Percentiles rank a stretch among this genome's conserved stretches.
These are phyloP conservation scores for Metschnikowia peoriensis DNA, from an alignment of 805 yeast species.

Conservation along the genomic window DNA sequence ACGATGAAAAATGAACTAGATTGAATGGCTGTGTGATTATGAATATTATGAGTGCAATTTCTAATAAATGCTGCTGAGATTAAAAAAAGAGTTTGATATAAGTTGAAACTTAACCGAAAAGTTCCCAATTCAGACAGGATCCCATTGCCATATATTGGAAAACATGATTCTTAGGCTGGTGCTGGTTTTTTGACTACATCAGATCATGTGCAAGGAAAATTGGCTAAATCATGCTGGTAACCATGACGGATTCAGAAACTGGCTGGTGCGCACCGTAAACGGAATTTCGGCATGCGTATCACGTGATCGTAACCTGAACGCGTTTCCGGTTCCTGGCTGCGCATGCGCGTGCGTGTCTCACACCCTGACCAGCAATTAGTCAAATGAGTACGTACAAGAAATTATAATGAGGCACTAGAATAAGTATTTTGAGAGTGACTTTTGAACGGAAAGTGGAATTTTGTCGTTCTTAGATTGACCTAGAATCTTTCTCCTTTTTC, in stretches of 20 bases:
- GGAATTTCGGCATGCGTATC: not conserved
- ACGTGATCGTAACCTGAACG: not conserved
- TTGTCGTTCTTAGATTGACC: too few relatives aligned
- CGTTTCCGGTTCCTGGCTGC: not conserved
- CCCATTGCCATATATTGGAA: not conserved
- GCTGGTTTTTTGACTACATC: not conserved
- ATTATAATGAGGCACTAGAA: too few relatives aligned
- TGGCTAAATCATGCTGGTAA: not conserved
- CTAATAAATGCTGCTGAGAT: too few relatives aligned
- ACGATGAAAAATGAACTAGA: not conserved
- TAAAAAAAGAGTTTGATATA: not conserved
- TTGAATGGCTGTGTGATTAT: too few relatives aligned
- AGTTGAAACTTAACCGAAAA: not conserved
- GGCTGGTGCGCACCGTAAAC: conserved; percentile 4
- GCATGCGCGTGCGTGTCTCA: conserved; percentile 1
- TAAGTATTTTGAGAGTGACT: too few relatives aligned
- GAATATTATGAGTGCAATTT: too few relatives aligned
- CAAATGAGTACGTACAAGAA: too few relatives aligned
- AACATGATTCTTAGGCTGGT: not conserved
- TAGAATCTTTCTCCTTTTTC: too few relatives aligned
- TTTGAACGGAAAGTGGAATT: too few relatives aligned
- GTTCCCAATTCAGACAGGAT: not conserved
- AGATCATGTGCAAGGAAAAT: not conserved
- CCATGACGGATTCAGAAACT: not conserved
- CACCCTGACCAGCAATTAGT: not conserved